Base-by-base conservation (phyloP, 768 basidiomycete genomes). In the Boletus insuetus region DNA sequence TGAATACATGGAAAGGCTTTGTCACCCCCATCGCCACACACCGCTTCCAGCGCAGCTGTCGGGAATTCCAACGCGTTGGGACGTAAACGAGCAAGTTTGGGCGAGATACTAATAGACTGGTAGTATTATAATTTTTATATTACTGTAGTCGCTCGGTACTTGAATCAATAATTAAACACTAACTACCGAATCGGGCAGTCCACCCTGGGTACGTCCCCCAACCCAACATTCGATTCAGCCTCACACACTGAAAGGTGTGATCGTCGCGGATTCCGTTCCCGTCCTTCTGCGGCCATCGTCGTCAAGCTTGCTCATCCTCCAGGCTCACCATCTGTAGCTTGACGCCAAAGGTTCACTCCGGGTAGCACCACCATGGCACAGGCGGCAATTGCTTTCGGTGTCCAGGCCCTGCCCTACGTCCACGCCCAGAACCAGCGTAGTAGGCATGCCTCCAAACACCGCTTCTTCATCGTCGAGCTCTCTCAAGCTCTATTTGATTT, bases 401-500 rank as follows among this genome's bases (percentile, higher is more conserved):
- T 58, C 42, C 69, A 73, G n/a, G 56, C 65, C 4, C 48, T 68
- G 31, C 55, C 65, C 59, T 70, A 65, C 50, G 53, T 56, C 44
- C 56, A 65, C 66, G 67, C 56, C 69, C 77, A 68, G 78, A 59
- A 56, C 46, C 71, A 74, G 39, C 73, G 71, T 54, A 58, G 50
- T 38, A 64, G 66, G 53, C 73, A 74, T 54, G 62, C 65, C 47
- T 77, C 78, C 10, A 74, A 82, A 64, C 83, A 86, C 66, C 83
- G 83, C 53, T 89, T 71, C 60, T 71, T 91, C 79, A 77, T 83
- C 61, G 75, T 78, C 26, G 91, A 94, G 67, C 85, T 96, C 64
- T 94, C 93, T 13, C 89, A 91, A 66, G 92, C 87, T 63, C 83
- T 96, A 58, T 92, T 91, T 77, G 89, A 94, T 74, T 97, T 95